These are phyloP conservation scores for Excoecaria agallocha DNA, from an alignment of 345 rosid species.

Conservation along the genomic window DNA sequence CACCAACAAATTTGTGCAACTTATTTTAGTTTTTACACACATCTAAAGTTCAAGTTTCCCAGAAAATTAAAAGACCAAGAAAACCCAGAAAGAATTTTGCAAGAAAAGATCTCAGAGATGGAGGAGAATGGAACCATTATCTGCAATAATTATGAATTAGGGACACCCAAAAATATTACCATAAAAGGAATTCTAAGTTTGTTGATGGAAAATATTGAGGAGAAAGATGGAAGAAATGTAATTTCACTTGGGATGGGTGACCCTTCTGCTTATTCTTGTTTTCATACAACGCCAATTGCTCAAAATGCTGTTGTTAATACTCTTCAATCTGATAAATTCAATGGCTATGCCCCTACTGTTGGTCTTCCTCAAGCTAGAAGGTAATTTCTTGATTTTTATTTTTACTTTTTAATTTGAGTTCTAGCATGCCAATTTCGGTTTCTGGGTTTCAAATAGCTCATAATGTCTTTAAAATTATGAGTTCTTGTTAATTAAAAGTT, in stretches of 20 bases:
- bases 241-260: conserved; percentile 92
- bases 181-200: conserved; percentile 77
- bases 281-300: conserved; percentile 61
- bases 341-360: conserved; percentile 90
- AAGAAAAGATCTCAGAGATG: conserved; percentile 15
- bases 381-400: conserved; percentile 23
- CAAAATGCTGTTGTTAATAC: conserved; percentile 62
- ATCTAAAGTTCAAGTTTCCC: background rate
- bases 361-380: conserved; percentile 93
- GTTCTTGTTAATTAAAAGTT: too few relatives aligned
- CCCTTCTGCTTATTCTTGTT: conserved; percentile 79
- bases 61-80: background rate
- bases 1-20: background rate
- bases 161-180: conserved; percentile 48
- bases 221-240: conserved; percentile 37
- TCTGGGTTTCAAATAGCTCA: background rate
- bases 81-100: background rate
- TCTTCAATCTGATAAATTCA: conserved; percentile 69
- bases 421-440: background rate
- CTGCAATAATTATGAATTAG: conserved; percentile 25
- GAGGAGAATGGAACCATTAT: conserved; percentile 36
- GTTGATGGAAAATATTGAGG: conserved; percentile 53
- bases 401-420: background rate
- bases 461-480: too few relatives aligned
- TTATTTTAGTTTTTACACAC: background rate